Evolutionary conservation across 1,284 basidiomycete genomes (phyloP), one percentile per base, ranked within the genome.

Genomic region (Cutaneotrichosporon mucoides): DNA sequence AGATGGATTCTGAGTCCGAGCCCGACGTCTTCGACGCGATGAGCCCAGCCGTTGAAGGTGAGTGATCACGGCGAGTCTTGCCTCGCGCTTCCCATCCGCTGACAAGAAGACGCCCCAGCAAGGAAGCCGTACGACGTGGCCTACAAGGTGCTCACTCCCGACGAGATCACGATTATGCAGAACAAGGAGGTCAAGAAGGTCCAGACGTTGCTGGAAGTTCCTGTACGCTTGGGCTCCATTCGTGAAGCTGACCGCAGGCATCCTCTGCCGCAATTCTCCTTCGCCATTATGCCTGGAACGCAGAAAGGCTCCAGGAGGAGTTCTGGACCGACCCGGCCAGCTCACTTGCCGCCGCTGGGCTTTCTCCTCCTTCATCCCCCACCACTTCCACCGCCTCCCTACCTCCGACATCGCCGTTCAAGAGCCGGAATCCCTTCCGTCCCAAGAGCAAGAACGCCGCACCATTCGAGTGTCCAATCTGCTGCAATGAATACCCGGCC

Each of bases 241-340:
- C 12, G 4, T 34, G 36, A 9, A 41, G 37, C 53, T 38, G 7
- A 75, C 40, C 33, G 9, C 57, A 80, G 81, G 73, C 79, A 40
- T 79, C 78, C 64, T 82, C 82, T 3, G 92, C 94, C 2, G 84
- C 87, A 1, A 82, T 94, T 49, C 82, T 99, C 6, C 81, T 99
- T 50, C 86, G 93, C 37, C 82, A 92, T 79, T 87, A 89, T 81
- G 82, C 84, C 50, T 99, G 95, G 95, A 98, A 99, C 82, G 90
- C 91, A 73, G 95, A 99, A 78, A 87, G 88, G 60, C 84, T 98
- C n/a, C 90, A 91, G 64, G 91, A 96, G 81, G 87, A 88, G 75
- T 96, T 91, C 79, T 93, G 94, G 90, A 92, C 93, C 69, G 88
- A 90, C 65, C 84, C 90, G 1, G 82, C 85, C 13, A 79, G 81